Conservation (phyloP, 2,329 filamentous ascomycete species). For the Onygenales sp. region DNA sequence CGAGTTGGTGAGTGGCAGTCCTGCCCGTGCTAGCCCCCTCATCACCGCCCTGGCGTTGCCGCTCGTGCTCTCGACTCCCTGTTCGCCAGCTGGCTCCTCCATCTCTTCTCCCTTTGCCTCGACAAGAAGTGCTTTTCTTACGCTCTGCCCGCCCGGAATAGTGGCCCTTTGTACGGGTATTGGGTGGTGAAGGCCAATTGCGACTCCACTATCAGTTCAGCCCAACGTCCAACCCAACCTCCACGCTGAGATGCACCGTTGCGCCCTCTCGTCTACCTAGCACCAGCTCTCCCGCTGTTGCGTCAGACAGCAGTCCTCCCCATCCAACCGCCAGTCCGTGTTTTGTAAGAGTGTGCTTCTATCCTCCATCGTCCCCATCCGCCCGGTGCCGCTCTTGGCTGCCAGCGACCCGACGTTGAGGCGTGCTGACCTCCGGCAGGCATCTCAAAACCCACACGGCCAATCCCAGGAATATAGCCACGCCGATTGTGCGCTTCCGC, state of each 20-base stretch:
- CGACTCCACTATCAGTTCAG: constrained; percentile 4
- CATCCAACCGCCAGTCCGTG: constrained; percentile 15
- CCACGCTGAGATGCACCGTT: constrained; percentile 12
- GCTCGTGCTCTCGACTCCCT: neutral
- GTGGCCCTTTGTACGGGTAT: neutral
- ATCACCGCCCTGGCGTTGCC: neutral
- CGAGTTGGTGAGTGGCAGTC: constrained; percentile 2
- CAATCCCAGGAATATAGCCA: constrained; percentile 8
- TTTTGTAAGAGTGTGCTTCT: constrained; percentile 15
- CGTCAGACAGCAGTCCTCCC: constrained; percentile 8
- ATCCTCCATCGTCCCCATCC: neutral
- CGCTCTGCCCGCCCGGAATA: neutral
- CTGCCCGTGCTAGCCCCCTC: neutral
- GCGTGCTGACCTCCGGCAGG: neutral
- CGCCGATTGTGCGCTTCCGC: constrained; percentile 15
- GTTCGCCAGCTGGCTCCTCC: neutral
- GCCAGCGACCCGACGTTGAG: neutral
- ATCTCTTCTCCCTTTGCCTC: neutral
- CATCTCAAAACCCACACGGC: neutral
- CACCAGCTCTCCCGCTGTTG: constrained; percentile 12
- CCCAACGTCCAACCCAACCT: constrained; percentile 2
- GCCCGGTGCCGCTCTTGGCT: neutral
- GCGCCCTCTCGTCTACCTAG: constrained; percentile 8
- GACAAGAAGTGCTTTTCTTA: neutral
- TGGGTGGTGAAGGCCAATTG: constrained; percentile 4